A percentile compares a stretch with the other conserved stretches of the same genome.
phyloP scores from a whole-genome alignment of 108 stramenopile genomes.

The Nitzschia putrida region DNA sequence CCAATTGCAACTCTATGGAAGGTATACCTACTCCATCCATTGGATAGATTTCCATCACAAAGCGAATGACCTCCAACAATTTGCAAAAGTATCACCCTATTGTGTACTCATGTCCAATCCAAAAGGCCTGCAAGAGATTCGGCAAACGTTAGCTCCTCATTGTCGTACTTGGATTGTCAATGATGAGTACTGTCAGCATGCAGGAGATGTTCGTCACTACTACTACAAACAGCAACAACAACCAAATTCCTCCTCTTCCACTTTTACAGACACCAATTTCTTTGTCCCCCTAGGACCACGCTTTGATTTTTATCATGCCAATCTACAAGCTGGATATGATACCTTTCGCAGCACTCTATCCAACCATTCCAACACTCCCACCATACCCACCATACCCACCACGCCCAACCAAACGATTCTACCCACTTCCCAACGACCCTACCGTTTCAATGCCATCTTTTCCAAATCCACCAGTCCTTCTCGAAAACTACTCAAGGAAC shows the following conservation, averaged over 20 bases:
- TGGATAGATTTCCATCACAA: constrained; percentile 13
- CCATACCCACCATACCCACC: too few species aligned
- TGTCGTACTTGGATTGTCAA: constrained; percentile 34
- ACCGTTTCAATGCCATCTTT: constrained; percentile 36
- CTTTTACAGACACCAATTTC: neutral
- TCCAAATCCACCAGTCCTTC: constrained; percentile 19
- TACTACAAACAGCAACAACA: neutral
- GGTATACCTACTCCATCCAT: neutral
- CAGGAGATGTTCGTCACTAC: constrained; percentile 27
- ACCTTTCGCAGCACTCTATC: constrained; percentile 4
- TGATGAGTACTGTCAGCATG: constrained; percentile 31
- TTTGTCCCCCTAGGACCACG: constrained; percentile 38
- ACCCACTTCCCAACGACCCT: constrained; percentile 25
- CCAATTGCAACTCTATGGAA: constrained; percentile 14
- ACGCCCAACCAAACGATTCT: neutral
- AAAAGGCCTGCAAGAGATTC: constrained; percentile 16
- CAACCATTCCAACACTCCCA: constrained; percentile 1
- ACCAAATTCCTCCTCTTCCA: neutral
- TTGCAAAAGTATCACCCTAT: neutral
- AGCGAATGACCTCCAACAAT: neutral
- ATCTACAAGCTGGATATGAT: neutral
- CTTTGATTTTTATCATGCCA: constrained; percentile 21
- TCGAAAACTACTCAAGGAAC: constrained; percentile 15
- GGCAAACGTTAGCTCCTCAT: constrained; percentile 9
- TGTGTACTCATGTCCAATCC: constrained; percentile 21